Conservation (phyloP, 768 basidiomycete genomes). For the Phlegmacium glaucopus region DNA sequence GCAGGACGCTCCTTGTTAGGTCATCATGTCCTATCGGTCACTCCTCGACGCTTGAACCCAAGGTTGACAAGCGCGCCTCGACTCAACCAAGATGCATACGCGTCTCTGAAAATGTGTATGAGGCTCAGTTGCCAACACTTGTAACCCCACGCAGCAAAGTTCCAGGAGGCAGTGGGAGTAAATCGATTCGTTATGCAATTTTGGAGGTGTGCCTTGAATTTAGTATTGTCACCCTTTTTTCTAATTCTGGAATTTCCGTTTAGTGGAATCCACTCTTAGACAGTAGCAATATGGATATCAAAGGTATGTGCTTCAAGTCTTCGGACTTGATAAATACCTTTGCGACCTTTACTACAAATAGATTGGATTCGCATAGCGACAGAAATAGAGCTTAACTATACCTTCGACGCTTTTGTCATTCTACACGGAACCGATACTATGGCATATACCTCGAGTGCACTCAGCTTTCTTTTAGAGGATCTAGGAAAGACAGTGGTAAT, state of each 20-base stretch:
- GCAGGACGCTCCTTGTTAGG: slow-evolving; percentile 49
- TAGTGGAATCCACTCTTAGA: slow-evolving; percentile 89
- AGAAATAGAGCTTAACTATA: slow-evolving; percentile 92
- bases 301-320: slow-evolving; percentile 41
- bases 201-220: slow-evolving; percentile 53
- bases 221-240: slow-evolving; percentile 2
- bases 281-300: slow-evolving; percentile 84
- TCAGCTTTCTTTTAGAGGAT: slow-evolving; percentile 90
- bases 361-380: slow-evolving; percentile 91
- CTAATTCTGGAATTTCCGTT: slow-evolving; percentile 7
- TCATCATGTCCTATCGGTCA: slow-evolving; percentile 67
- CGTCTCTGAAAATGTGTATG: slow-evolving; percentile 63
- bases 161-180: slow-evolving; percentile 56
- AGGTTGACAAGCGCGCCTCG: slow-evolving; percentile 15
- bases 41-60: slow-evolving; percentile 32
- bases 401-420: slow-evolving; percentile 89
- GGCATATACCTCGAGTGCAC: slow-evolving; percentile 84
- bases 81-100: slow-evolving; percentile 41
- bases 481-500: slow-evolving; percentile 84
- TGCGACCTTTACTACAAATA: slow-evolving; percentile 21
- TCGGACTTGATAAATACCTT: background rate
- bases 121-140: slow-evolving; percentile 69
- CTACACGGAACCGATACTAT: slow-evolving; percentile 92
- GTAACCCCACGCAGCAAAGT: slow-evolving; percentile 73
- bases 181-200: slow-evolving; percentile 82